Percentiles rank a stretch among this genome's conserved stretches.
These are phyloP conservation scores for Fusarium falciforme DNA, from an alignment of 2,329 filamentous ascomycete species.

Conservation along the genomic window DNA sequence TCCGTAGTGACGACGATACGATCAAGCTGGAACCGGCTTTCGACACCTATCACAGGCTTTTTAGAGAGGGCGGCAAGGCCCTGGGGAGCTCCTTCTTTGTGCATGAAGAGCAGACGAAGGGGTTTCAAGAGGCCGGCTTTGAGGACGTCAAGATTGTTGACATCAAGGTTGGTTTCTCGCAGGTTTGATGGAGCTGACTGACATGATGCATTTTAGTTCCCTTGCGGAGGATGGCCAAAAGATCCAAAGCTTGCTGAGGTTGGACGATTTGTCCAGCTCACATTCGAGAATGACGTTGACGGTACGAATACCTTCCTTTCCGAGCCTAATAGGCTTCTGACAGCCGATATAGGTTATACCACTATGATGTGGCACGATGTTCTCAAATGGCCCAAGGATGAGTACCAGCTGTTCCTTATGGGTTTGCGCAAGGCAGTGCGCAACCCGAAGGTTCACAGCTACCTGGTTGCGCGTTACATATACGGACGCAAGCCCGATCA, in stretches of 20 bases:
- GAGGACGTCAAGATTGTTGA: background rate
- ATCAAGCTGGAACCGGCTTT: background rate
- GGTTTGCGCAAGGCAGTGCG: background rate
- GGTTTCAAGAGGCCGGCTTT: background rate
- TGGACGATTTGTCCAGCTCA: constrained; percentile 8
- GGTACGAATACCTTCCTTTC: background rate
- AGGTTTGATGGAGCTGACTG: background rate
- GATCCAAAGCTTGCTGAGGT: constrained; percentile 20
- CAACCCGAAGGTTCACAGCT: constrained; percentile 2
- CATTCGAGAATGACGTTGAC: background rate
- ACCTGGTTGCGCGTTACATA: background rate
- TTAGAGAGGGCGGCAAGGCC: background rate
- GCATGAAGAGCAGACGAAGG: background rate
- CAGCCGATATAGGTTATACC: background rate
- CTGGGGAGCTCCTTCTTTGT: background rate
- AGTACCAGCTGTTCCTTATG: background rate
- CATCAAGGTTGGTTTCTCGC: background rate
- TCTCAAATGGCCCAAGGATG: background rate
- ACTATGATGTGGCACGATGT: constrained; percentile 3
- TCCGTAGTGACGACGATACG: background rate
- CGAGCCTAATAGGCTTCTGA: background rate
- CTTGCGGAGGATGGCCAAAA: constrained; percentile 14
- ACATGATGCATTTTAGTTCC: background rate
- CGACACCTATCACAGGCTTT: background rate
- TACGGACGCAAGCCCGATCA: background rate